Percentiles rank a stretch among this genome's conserved stretches.
Evolutionary conservation across 495 filamentous ascomycete genomes (phyloP).

Genomic region (Astrothelium macrocarpum): DNA sequence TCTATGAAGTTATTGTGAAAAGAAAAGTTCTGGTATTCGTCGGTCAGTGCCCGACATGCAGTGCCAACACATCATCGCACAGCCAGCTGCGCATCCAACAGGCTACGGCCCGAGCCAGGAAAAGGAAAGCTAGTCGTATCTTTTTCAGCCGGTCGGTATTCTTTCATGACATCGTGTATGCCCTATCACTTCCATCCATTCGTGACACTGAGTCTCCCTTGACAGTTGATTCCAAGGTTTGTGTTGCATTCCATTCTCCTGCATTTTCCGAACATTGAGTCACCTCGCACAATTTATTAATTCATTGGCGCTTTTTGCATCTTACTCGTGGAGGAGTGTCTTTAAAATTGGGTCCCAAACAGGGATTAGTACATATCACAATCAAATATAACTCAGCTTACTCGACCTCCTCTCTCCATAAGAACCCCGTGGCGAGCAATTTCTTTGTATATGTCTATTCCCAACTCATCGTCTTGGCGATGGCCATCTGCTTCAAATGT

Average conservation of each 20-base stretch:
- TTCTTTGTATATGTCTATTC: not conserved
- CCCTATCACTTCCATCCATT: not conserved
- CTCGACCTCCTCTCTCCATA: not conserved
- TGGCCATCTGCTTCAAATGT: not conserved
- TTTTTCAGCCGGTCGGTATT: not conserved
- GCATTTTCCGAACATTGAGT: not conserved
- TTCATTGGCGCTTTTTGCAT: not conserved
- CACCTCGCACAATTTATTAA: not conserved
- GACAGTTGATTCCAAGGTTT: not conserved
- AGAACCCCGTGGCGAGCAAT: too few species aligned
- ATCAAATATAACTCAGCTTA: not conserved
- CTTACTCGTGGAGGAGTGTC: not conserved
- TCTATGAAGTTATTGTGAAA: not conserved
- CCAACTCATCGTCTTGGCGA: not conserved
- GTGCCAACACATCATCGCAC: slow-evolving; percentile 5
- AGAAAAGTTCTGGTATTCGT: not conserved
- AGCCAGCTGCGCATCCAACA: not conserved
- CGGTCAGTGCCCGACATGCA: not conserved
- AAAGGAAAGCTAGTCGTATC: not conserved
- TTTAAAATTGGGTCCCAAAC: not conserved
- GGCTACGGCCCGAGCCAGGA: not conserved
- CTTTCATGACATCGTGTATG: not conserved
- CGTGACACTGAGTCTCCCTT: not conserved
- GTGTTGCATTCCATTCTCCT: not conserved
- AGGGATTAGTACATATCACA: not conserved